Conservation (phyloP, 768 basidiomycete genomes). For the Rhizopogon rudus region DNA sequence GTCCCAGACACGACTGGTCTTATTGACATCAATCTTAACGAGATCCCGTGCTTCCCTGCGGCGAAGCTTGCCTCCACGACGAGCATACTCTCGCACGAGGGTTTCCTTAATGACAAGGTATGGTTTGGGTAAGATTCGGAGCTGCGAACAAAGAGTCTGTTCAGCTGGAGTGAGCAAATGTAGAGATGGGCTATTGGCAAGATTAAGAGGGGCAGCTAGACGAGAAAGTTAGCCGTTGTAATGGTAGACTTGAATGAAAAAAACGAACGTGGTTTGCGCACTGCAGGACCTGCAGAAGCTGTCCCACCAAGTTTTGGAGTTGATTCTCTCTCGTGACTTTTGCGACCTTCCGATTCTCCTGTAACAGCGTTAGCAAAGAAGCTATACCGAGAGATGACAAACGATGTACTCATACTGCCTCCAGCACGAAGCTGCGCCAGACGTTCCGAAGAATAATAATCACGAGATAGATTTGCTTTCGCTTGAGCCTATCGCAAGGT, state of each 20-base stretch:
- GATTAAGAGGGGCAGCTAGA: slow-evolving; percentile 67
- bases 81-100: slow-evolving; percentile 87
- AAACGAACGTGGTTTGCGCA: slow-evolving; percentile 38
- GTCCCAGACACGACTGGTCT: slow-evolving; percentile 90
- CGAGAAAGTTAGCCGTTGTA: neutral
- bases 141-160: slow-evolving; percentile 79
- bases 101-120: slow-evolving; percentile 96
- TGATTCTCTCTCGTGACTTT: slow-evolving; percentile 55
- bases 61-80: slow-evolving; percentile 82
- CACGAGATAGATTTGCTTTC: slow-evolving; percentile 53
- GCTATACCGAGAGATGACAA: slow-evolving; percentile 19
- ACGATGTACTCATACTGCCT: slow-evolving; percentile 43
- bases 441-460: slow-evolving; percentile 52
- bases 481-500: slow-evolving; percentile 45
- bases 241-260: neutral
- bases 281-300: slow-evolving; percentile 31
- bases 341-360: slow-evolving; percentile 47
- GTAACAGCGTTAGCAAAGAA: slow-evolving; percentile 15
- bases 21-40: slow-evolving; percentile 91
- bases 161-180: slow-evolving; percentile 88
- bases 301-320: slow-evolving; percentile 47
- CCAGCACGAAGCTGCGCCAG: slow-evolving; percentile 41
- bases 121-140: slow-evolving; percentile 91
- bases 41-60: slow-evolving; percentile 85
- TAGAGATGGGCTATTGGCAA: slow-evolving; percentile 85